Evolutionary conservation across 1,139 yeast genomes (phyloP), one percentile per base, ranked within the genome.

Genomic region (Kodamaea fungicola): DNA sequence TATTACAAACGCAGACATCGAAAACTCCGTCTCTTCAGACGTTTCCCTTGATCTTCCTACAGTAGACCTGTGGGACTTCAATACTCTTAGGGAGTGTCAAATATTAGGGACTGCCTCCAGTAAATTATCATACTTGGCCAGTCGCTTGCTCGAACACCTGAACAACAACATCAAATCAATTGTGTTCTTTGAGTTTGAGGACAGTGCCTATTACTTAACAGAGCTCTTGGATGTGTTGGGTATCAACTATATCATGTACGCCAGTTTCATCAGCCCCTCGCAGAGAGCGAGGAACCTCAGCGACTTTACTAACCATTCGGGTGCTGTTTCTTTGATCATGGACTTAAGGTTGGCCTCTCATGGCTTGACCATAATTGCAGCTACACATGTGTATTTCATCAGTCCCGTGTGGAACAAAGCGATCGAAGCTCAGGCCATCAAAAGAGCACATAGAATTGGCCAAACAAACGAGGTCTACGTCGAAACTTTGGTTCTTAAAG

Each of bases 401-500:
- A 80, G 74, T 45, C 89, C 89, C 0, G 81, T 82, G 2, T 83
- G 89, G 88, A 76, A 72, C 46, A 68, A 79, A 41, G 74, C 84
- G 0, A 66, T 78, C 7, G 88, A 81, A 51, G 87, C 87, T 0
- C 88, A 81, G 47, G 87, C 87, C 0, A 79, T 81, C 36, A 80
- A 81, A 47, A 74, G 88, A 62, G 83, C 87, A 0, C 88, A 81
- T 55, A 70, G 88, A 55, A 81, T 81, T 50, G 88, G 88, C 0
- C 88, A 81, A 47, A 63, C 67, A 1, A 60, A 64, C 2, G 74
- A 74, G 10, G 82, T 77, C 0, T 60, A 57, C 48, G 89, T 82
- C n/a, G 89, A 82, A 49, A 82, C 88, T 0, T 59, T 82, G 39
- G 73, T 82, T 2, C 55, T 82, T 46, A 64, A 69, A 36, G 81